Evolutionary conservation across 148 eudicot genomes (phyloP), one percentile per base, ranked within the genome.

Genomic region (Polygonum maritimum): DNA sequence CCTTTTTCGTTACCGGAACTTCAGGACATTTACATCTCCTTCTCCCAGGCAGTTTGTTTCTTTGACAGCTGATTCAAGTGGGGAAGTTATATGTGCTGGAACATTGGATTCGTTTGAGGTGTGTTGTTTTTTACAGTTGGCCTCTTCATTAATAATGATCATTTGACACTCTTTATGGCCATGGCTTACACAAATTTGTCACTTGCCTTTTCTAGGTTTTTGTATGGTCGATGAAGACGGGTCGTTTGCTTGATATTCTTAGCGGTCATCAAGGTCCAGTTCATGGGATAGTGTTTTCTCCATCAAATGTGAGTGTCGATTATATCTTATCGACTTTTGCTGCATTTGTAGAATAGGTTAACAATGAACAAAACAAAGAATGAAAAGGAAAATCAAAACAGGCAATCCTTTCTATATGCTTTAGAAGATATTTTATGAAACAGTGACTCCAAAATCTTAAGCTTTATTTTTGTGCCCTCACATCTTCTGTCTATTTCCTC

Each of bases 201-300:
- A 16, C 47, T n/a, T 73, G 36, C 33, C 77, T 65, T 48, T 69
- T n/a, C 75, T 78, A 94, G 99, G 91, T 95, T 71, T 95, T 85
- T 88, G 97, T 92, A 48, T 95, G 99, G 99, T 92, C 99, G 48
- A 90, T 92, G 99, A 95, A 90, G 89, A 95, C 99, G 11, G 97
- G 96, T n/a, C 86, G 94, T 80, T 84, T 95, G 82, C 84, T 95
- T 84, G 99, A 92, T 82, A 80, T 95, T 83, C 87, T 95, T 55
- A 92, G 99, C 9, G 97, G 99, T 73, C 97, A 95, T 60, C 96
- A 92, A 87, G 99, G 96, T 76, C 97, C 99, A 78, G 97, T 95
- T 54, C 99, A 95, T 75, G 99, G 96, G 45, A 81, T 95, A 74
- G 89, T 86, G 89, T 95, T 95, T 81, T 95, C 99, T 86, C 97